Evolutionary conservation across 306 rosid genomes (phyloP).

Genomic region (Begonia fuchsioides): DNA sequence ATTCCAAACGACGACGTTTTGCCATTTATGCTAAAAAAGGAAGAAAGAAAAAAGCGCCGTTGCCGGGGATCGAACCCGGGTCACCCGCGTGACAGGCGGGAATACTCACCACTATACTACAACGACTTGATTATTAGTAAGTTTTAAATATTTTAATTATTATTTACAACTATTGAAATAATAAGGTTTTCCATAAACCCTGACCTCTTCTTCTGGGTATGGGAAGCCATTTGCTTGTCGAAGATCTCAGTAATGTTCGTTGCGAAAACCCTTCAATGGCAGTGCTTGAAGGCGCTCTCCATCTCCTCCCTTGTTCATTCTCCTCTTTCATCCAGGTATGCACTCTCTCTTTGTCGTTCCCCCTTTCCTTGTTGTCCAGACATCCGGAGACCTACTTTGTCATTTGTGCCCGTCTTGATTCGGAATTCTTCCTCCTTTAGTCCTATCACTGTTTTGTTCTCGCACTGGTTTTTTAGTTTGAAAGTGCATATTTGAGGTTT

Average conservation of each 20-base stretch:
- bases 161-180: too few relatives aligned
- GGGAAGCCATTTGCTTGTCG: neutral
- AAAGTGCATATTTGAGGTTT: neutral
- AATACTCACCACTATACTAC: too few relatives aligned
- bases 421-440: neutral
- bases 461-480: neutral
- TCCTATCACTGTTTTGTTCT: neutral
- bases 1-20: neutral
- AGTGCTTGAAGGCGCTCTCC: neutral
- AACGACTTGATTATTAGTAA: conserved; percentile 6
- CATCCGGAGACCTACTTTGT: neutral
- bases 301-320: neutral
- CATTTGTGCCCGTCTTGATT: neutral
- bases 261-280: neutral
- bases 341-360: neutral
- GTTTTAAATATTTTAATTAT: too few relatives aligned
- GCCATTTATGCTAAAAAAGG: conserved; percentile 8
- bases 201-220: too few relatives aligned
- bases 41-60: too few relatives aligned
- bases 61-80: too few relatives aligned
- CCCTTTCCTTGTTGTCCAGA: neutral
- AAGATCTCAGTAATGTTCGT: neutral
- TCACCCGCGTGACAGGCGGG: too few relatives aligned
- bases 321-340: neutral
- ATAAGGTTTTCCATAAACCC: too few relatives aligned